Base-by-base conservation (phyloP, 805 yeast species). In the Saturnispora kantuleensis region DNA sequence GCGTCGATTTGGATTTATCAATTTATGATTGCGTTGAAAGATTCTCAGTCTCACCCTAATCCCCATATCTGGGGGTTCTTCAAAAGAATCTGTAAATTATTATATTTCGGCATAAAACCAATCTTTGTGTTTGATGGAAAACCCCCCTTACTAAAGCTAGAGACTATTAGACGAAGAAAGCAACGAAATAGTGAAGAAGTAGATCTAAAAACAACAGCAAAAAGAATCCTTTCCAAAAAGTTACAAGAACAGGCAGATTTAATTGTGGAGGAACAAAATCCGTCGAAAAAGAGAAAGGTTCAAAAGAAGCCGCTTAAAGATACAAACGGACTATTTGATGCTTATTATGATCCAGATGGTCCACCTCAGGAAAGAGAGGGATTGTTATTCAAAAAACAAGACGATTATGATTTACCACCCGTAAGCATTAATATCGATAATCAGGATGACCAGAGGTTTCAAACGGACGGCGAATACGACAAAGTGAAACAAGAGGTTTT, bases 1-100 rank as follows among this genome's bases (percentile, higher is more conserved):
- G 99, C 98, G 1, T 90, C 97, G 2, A 93, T 93, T 51, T 93
- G 99, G 99, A 84, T 93, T 44, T 93, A 93, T 59, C 99, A 93
- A 61, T 93, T 93, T 57, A 68, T 93, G 51, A 93, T 90, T 60
- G 97, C 97, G 1, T 94, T 93, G 17, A 82, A 83, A 29, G 98
- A 97, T 7, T 76, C 82, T 47, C 75, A 85, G 0, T 76, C 82
- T 47, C 75, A 85, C 0, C 60, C 89, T 48, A 84, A 79, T 49
- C 81, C 96, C 0, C 98, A 93, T 60, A 77, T 93, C 15, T 84
- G 88, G n/a, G 99, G 99, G 8, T 93, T 93, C 56, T 90, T 90
- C 61, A 67, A 97, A 50, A 71, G 99, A 44, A 88, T 93, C 12
- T 89, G 97, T 65, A 93, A 93, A 55, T 64, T 93, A 48, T 62